Evolutionary conservation across 176 grass and related monocot species (phyloP), one percentile per base, ranked within the genome.

Genomic region (Raddia guianensis): DNA sequence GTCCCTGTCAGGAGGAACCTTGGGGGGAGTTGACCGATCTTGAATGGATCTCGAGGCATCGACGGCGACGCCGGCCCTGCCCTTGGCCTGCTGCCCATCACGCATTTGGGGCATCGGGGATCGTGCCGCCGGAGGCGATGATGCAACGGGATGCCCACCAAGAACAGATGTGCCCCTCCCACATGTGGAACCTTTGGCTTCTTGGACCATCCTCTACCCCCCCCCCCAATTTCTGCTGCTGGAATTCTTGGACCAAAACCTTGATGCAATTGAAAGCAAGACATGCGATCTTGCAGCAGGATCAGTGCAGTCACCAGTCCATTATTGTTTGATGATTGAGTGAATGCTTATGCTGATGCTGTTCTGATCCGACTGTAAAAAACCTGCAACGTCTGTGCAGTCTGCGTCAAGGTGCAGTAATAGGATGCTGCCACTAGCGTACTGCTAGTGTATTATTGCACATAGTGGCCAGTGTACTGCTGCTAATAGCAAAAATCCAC

Each of bases 41-140:
- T 79, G 58, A 63, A 74, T 76, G 77, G 86, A 95, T 92, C 87
- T 92, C 90, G 84, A 92, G 87, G 85, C 73, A 85, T 35, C 44
- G 34, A 33, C 9, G 68, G 37, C 37, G 37, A 40, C 37, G 37
- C 37, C 37, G 37, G 37, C 59, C 66, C 44, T 78, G 18, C 52
- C 73, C 89, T 72, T 84, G 79, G 84, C 66, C 74, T 81, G 70
- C 80, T 85, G 77, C 90, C 86, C 86, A 74, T 89, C 89, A 79
- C 68, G 72, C 83, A 76, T 73, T 87, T 82, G 35, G 20, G 84
- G 63, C 87, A 90, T 88, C 7, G 19, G 85, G 63, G 73, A 56
- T 67, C 4, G 73, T 3, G 51, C 61, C 6, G 46, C 79, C 42
- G 80, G 76, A 61, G 1, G 27, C 53, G 77, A 72, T 81, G 76